Evolutionary conservation across 371 early-diverging fungal genomes (phyloP), one percentile per base, ranked within the genome.

Genomic region (Entomophthora muscae): DNA sequence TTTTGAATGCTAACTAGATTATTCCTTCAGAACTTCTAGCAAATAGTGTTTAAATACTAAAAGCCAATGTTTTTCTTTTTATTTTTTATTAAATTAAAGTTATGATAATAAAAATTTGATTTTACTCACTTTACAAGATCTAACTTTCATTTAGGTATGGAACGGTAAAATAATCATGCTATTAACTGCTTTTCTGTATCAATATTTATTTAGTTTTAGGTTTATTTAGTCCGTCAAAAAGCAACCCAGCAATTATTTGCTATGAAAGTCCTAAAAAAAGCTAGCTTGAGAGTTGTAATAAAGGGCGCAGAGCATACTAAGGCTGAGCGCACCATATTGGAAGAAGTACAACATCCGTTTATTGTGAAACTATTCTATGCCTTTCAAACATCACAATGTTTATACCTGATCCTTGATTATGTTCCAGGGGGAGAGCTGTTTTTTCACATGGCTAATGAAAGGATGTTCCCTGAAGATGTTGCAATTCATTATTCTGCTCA

Each of bases 361-460:
- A 90, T 99, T 67, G 98, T 98, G 56, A 88, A 89, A 71, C 80
- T 98, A 57, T 85, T 84, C 71, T 94, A 90, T 70, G 94, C 96
- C 10, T 95, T 98, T 71, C 93, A 95, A 72, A 89, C 93, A 22
- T 75, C 81, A 42, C 73, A 77, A 28, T 77, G 90, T 60, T 78
- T 98, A 28, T 96, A 93, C 69, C 75, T 99, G 71, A 89, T 96
- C 30, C 77, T 98, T 81, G 95, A 95, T 65, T 99, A 93, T 79
- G 93, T 95, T 33, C 85, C 88, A 21, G 99, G 99, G 57, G 99
- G 99, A n/a, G 99, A 99, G 78, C 73, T 99, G 62, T 98, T 98
- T 70, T 85, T 85, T 63, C 95, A 94, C 71, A 78, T 99, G 42
- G 85, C 86, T 67, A 72, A 74, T 1, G 82, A 93, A 66, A 90